Percentiles rank a stretch among this genome's conserved stretches.
Conservation (phyloP, 495 filamentous ascomycete genomes). For the Neurospora sp. region DNA sequence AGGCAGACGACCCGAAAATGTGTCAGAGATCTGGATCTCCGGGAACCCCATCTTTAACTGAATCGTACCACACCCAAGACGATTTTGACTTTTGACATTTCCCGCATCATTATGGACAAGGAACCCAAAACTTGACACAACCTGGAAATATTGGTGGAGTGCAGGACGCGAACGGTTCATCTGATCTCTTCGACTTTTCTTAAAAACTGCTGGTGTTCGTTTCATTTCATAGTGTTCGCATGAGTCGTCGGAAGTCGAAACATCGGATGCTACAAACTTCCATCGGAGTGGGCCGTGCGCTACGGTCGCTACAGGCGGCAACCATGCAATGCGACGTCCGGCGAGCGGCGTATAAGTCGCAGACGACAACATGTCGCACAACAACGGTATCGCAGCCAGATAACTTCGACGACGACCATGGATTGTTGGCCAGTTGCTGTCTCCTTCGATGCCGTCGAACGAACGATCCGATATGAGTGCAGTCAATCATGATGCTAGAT, state of each 20-base stretch:
- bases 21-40: neutral
- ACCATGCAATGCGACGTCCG: neutral
- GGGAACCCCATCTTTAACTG: neutral
- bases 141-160: neutral
- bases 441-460: no score
- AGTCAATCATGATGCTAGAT: no score
- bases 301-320: neutral
- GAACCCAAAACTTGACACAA: neutral
- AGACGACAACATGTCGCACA: neutral
- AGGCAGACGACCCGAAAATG: neutral
- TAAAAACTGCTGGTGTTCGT: neutral
- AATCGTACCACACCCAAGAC: neutral
- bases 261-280: neutral
- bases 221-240: neutral
- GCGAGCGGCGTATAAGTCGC: neutral
- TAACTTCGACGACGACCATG: no score
- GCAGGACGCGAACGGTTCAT: neutral
- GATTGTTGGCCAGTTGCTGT: no score
- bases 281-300: neutral
- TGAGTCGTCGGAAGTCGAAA: neutral
- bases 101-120: neutral
- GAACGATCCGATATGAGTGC: no score
- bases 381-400: neutral
- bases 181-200: neutral
- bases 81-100: neutral